Conservation (phyloP, 495 filamentous ascomycete species). For the Corynascus novoguineensis region DNA sequence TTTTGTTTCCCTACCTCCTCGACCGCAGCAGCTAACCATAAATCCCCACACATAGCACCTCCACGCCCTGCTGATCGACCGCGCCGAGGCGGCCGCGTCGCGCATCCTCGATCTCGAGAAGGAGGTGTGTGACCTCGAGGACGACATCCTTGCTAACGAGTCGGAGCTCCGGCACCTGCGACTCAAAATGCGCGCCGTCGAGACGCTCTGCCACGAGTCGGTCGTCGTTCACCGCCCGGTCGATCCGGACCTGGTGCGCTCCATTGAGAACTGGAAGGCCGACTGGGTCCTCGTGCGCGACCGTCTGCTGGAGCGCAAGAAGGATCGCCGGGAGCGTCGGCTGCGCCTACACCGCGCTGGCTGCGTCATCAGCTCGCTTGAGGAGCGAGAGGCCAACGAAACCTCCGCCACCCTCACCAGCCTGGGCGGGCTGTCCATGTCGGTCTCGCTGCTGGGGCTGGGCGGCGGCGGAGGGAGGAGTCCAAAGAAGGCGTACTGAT, state of each 20-base stretch:
- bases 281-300: constrained; percentile 37
- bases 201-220: constrained; percentile 43
- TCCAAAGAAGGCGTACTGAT: constrained; percentile 2
- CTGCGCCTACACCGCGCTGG: constrained; percentile 7
- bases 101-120: constrained; percentile 48
- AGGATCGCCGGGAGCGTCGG: constrained; percentile 11
- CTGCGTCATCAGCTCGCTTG: constrained; percentile 4
- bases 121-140: constrained; percentile 42
- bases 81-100: constrained; percentile 48
- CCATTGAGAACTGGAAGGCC: constrained; percentile 43
- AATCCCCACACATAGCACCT: constrained; percentile 43
- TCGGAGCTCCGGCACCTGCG: constrained; percentile 47
- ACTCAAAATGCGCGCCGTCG: constrained; percentile 49
- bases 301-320: constrained; percentile 22
- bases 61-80: constrained; percentile 45
- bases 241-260: constrained; percentile 40
- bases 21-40: too few species aligned
- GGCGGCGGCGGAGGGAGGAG: neutral
- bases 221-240: too few species aligned
- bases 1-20: too few species aligned
- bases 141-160: constrained; percentile 26
- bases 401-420: neutral
- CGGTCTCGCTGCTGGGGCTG: constrained; percentile 2
- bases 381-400: neutral
- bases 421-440: constrained; percentile 4